A percentile compares a stretch with the other conserved stretches of the same genome.
These are phyloP conservation scores for Massariosphaeria phaeospora DNA, from an alignment of 495 filamentous ascomycete genomes.

Conservation along the genomic window DNA sequence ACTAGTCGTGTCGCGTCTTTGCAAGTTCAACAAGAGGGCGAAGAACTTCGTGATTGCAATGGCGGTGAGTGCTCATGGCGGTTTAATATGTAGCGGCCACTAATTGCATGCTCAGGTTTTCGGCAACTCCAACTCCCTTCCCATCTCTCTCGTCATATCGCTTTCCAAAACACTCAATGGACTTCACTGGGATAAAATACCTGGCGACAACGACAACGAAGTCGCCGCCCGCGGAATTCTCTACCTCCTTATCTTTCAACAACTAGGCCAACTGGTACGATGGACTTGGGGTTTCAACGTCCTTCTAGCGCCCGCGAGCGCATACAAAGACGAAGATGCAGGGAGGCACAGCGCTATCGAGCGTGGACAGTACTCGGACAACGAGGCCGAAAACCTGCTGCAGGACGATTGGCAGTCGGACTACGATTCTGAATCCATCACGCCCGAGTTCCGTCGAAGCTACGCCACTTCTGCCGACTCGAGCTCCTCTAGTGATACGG, in stretches of 20 bases:
- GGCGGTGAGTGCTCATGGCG: constrained; percentile 55
- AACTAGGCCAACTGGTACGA: constrained; percentile 87
- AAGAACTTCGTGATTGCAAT: constrained; percentile 94
- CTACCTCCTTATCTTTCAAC: constrained; percentile 95
- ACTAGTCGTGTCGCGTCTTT: constrained; percentile 61
- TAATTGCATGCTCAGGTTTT: constrained; percentile 57
- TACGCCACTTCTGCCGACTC: constrained; percentile 23
- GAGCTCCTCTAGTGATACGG: constrained; percentile 25
- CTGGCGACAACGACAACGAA: constrained; percentile 89
- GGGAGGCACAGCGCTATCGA: constrained; percentile 50
- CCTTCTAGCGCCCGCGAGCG: constrained; percentile 72
- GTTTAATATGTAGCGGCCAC: neutral
- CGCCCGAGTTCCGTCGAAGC: constrained; percentile 14
- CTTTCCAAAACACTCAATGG: constrained; percentile 86
- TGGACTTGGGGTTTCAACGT: constrained; percentile 99
- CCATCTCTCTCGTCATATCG: constrained; percentile 91
- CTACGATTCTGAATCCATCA: constrained; percentile 31
- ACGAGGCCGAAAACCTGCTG: constrained; percentile 37
- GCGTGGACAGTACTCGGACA: constrained; percentile 65
- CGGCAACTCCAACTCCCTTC: constrained; percentile 96
- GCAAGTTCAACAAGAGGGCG: constrained; percentile 74
- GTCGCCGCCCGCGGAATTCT: constrained; percentile 90
- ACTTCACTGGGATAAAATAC: constrained; percentile 86
- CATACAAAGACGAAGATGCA: constrained; percentile 57
- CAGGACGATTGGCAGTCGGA: constrained; percentile 34